Evolutionary conservation across 2,329 filamentous ascomycete species (phyloP), one percentile per base, ranked within the genome.

Genomic region (Sporothrix sp.): DNA sequence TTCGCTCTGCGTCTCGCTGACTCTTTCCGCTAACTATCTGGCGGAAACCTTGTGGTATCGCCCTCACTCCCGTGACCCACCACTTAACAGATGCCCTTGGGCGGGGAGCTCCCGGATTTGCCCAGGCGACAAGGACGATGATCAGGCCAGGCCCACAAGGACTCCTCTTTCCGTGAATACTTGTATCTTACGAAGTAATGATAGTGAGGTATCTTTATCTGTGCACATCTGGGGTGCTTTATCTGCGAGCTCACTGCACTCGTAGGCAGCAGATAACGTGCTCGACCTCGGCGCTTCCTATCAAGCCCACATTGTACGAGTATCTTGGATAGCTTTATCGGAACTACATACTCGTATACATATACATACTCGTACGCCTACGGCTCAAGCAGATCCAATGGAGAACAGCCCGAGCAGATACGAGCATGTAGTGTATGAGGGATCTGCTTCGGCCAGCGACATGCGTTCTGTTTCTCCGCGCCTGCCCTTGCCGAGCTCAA

Each of bases 31-130:
- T 21, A 32, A 33, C 16, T 18, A 36, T 20, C 27, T 30, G 16
- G n/a, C n/a, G 18, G 16, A 21, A 39, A 48, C 40, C 45, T 48
- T 13, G 13, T 48, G 11, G 35, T 48, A 39, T 39, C 46, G 18
- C 20, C 23, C 10, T 20, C 38, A 23, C 20, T 43, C 37, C 42
- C 33, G 23, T 11, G 32, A 33, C 32, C 30, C 49, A 51, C 42
- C 30, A 40, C 37, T 27, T 21, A 39, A 28, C 39, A 30, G 40
- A 45, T 46, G 35, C 20, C 35, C 14, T n/a, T 14, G 38, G 20
- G 48, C 39, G 48, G 48, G 48, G 40, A 50, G 48, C 48, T 45
- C 39, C 18, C n/a, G 25, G 36, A 23, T 36, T 33, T 50, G 48
- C 27, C 48, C 48, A 51, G n/a, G n/a, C n/a, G n/a, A n/a, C n/a